Evolutionary conservation across 768 basidiomycete species (phyloP), one percentile per base, ranked within the genome.

Genomic region (Mycena metata): DNA sequence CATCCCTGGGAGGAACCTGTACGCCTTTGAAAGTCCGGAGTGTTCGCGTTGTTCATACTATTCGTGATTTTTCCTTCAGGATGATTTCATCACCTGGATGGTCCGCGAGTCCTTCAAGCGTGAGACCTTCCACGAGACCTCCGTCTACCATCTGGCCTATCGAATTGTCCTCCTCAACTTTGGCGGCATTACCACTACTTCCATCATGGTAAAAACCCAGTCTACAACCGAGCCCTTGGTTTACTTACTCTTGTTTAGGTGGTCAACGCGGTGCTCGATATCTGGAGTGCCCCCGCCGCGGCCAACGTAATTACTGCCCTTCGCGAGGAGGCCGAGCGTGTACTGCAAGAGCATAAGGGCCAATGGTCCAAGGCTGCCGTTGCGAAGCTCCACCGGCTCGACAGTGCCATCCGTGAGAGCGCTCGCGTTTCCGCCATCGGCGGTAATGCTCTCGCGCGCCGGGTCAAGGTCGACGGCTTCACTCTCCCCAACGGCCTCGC

Each of bases 1-100:
- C 69, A 67, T 46, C 24, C 60, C 11, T 71, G 57, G 56, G 67
- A 71, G 16, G 66, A 67, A 41, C 70, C 70, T 0, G 69, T 70
- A 59, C 2, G 61, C 41, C 30, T 19, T 17, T 7, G 30, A 30
- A 30, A 3, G 3, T 6, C 6, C 6, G 30, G 30, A 6, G 3
- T 30, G 3, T 33, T 17, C 26, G 10, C 6, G 24, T 24, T 50
- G 15, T 9, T 33, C 2, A 51, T 49, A 30, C 16, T 30, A 35
- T 52, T 10, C 17, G 30, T 33, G 3, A 30, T 30, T 19, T 3
- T 35, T 24, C 46, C 0, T 5, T 35, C 6, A 67, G 66, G 47
- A 70, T 10, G 69, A 70, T 33, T 70, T 64, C 21, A 60, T 69
- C 16, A 69, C 69, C 30, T 69, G 69, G 69, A 69, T 69, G 69